Evolutionary conservation across 208 protist genomes (phyloP).

Genomic region (Histomonas meleagridis): DNA sequence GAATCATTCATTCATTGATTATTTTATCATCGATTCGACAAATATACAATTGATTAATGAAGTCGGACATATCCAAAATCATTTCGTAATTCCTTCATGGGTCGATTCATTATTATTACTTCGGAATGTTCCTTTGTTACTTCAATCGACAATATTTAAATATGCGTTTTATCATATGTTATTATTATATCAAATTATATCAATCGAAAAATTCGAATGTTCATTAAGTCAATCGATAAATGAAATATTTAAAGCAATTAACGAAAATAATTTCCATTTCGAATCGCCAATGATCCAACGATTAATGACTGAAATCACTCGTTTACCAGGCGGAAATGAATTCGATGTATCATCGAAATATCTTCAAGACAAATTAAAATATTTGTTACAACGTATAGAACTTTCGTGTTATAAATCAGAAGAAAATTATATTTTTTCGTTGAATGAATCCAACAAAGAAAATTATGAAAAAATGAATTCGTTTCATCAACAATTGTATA

Average conservation of each 20-base stretch:
- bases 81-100: not conserved
- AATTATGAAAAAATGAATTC: not conserved
- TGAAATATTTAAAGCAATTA: not conserved
- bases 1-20: not conserved
- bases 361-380: not conserved
- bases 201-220: not conserved
- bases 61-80: not conserved
- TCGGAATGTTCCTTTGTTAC: not conserved
- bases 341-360: conserved; percentile 28
- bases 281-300: not conserved
- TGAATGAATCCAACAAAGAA: not conserved
- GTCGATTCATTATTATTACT: not conserved
- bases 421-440: too few species aligned
- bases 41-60: not conserved
- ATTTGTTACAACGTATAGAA: not conserved
- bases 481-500: not conserved
- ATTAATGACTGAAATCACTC: not conserved
- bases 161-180: not conserved
- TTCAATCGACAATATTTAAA: not conserved
- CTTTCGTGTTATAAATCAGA: not conserved
- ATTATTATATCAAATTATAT: not conserved
- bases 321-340: not conserved
- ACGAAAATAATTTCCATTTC: not conserved
- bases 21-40: conserved; percentile 13
- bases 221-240: not conserved